A percentile compares a stretch with the other conserved stretches of the same genome.
Evolutionary conservation across 495 filamentous ascomycete genomes (phyloP).

Genomic region (Parathielavia appendiculata): DNA sequence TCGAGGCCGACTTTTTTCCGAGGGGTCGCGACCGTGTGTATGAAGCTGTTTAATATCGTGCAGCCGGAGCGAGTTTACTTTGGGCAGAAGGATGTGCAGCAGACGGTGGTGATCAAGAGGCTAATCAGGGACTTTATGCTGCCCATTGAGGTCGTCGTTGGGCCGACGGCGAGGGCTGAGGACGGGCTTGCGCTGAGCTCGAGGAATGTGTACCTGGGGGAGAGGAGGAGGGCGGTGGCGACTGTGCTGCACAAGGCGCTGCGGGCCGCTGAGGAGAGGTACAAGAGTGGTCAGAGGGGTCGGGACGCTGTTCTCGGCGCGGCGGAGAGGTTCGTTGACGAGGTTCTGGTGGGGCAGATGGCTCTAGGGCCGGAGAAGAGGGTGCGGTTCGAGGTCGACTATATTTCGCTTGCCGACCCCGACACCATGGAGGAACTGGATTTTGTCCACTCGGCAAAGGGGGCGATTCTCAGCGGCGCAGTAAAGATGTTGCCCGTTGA

Average conservation of each 20-base stretch:
- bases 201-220: constrained; percentile 87
- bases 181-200: constrained; percentile 93
- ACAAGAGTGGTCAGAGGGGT: constrained; percentile 47
- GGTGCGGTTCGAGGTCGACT: constrained; percentile 77
- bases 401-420: constrained; percentile 81
- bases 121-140: constrained; percentile 86
- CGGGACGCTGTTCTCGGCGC: constrained; percentile 63
- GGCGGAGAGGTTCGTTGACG: constrained; percentile 50
- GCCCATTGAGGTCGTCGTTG: constrained; percentile 67
- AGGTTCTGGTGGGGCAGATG: constrained; percentile 56
- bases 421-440: constrained; percentile 72
- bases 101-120: constrained; percentile 81
- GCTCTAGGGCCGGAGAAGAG: constrained; percentile 55
- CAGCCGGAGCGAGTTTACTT: constrained; percentile 88
- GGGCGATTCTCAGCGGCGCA: constrained; percentile 82
- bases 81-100: constrained; percentile 96
- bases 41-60: constrained; percentile 94
- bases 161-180: constrained; percentile 65
- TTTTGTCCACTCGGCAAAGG: constrained; percentile 57
- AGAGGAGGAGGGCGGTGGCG: constrained; percentile 63
- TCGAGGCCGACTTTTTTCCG: constrained; percentile 93
- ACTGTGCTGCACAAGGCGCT: constrained; percentile 65
- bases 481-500: constrained; percentile 84
- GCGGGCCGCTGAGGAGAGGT: constrained; percentile 62
- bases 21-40: constrained; percentile 92